A percentile compares a stretch with the other conserved stretches of the same genome.
Conservation (phyloP, 2,329 filamentous ascomycete genomes). For the Beauveria caledonica region DNA sequence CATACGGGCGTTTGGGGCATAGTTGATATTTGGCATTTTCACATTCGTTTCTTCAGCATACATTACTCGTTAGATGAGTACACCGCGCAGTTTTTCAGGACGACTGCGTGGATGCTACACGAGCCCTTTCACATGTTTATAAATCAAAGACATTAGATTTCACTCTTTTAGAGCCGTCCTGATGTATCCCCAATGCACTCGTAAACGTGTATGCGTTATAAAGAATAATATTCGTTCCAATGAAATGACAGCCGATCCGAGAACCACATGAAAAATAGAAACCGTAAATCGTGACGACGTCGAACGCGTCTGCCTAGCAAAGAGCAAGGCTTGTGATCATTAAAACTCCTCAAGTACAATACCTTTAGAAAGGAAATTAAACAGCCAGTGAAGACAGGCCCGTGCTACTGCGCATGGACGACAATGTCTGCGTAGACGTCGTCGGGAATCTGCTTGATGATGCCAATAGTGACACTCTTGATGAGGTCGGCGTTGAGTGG, state of each 20-base stretch:
- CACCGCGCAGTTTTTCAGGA: neutral
- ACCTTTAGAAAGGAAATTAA: neutral
- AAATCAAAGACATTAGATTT: neutral
- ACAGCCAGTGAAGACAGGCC: neutral
- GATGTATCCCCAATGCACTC: neutral
- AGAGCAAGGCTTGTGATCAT: neutral
- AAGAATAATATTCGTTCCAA: neutral
- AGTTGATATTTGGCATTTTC: neutral
- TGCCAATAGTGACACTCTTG: slow-evolving; percentile 74
- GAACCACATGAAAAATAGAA: neutral
- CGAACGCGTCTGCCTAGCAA: neutral
- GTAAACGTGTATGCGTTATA: neutral
- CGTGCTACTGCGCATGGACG: slow-evolving; percentile 62
- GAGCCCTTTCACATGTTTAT: neutral
- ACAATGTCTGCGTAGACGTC: slow-evolving; percentile 89
- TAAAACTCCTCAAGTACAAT: slow-evolving; percentile 3
- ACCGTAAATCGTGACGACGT: slow-evolving; percentile 2
- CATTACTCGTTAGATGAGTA: neutral
- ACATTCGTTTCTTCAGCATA: slow-evolving; percentile 1
- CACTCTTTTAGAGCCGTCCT: neutral
- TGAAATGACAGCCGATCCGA: neutral
- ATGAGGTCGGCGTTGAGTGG: slow-evolving; percentile 75
- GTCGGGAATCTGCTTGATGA: slow-evolving; percentile 83
- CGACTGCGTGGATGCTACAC: neutral
- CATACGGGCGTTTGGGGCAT: slow-evolving; percentile 9